Conservation (phyloP, 108 stramenopile genomes). For the Seminavis robusta region DNA sequence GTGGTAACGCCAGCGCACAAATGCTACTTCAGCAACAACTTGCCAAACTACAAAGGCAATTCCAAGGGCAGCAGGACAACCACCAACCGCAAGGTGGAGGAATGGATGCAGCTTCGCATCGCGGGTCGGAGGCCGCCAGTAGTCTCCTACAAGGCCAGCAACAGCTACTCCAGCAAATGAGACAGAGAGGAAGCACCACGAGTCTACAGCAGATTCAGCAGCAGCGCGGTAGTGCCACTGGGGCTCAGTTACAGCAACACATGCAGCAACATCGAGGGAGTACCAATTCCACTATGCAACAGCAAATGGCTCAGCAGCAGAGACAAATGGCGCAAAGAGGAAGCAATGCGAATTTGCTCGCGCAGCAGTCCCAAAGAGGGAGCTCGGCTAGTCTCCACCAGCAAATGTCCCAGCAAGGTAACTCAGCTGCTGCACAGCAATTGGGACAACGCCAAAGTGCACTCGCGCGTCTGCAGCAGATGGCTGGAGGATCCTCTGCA, state of each 20-base stretch:
- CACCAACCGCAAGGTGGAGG: neutral
- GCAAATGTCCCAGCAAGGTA: neutral
- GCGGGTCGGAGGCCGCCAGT: neutral
- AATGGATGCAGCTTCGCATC: neutral
- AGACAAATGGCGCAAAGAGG: too few species aligned
- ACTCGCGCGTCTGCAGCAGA: too few species aligned
- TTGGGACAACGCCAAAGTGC: neutral
- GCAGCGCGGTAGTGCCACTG: too few species aligned
- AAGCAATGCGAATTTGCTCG: too few species aligned
- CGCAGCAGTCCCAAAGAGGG: neutral
- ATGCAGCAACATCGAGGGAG: constrained; percentile 6
- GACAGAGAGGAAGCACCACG: too few species aligned
- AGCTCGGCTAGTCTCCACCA: neutral
- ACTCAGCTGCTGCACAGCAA: neutral
- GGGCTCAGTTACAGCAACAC: too few species aligned
- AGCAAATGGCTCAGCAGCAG: neutral
- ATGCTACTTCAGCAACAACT: constrained; percentile 15
- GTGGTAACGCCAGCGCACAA: constrained; percentile 2
- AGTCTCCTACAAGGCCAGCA: neutral
- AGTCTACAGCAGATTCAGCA: too few species aligned
- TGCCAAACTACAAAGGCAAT: constrained; percentile 10
- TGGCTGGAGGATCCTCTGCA: too few species aligned
- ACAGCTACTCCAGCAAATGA: constrained; percentile 6
- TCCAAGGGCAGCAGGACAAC: constrained; percentile 3
- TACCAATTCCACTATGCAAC: neutral